Percentiles rank a stretch among this genome's conserved stretches.
phyloP scores from a whole-genome alignment of 179 eudicot species.

The Gypsophila paniculata region DNA sequence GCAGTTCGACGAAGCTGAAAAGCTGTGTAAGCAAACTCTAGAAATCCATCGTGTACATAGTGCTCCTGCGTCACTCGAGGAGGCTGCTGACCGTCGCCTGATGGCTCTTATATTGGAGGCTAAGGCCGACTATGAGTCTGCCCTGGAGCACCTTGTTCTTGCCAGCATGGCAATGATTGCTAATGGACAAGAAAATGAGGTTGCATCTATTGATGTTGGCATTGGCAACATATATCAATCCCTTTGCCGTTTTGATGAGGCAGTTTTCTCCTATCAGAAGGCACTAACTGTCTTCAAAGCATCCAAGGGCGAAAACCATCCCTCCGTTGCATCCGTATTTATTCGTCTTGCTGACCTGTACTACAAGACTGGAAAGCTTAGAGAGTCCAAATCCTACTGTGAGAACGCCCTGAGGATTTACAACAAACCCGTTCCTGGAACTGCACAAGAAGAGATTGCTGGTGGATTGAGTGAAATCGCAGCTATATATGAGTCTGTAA shows the following conservation, averaged over 20 bases:
- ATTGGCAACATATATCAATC: constrained; percentile 86
- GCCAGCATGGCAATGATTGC: constrained; percentile 99
- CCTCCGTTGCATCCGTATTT: constrained; percentile 88
- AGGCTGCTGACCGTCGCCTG: constrained; percentile 93
- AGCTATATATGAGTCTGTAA: constrained; percentile 79
- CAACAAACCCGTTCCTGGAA: constrained; percentile 96
- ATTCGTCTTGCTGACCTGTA: constrained; percentile 86
- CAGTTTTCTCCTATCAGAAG: constrained; percentile 93
- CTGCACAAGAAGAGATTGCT: constrained; percentile 79
- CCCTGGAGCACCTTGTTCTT: constrained; percentile 93
- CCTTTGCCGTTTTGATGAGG: constrained; percentile 83
- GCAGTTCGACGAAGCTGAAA: constrained; percentile 95
- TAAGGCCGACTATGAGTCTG: constrained; percentile 81
- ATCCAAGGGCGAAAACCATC: constrained; percentile 94
- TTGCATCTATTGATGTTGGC: constrained; percentile 86
- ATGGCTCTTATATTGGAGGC: constrained; percentile 99
- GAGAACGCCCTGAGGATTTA: constrained; percentile 90
- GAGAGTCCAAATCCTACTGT: constrained; percentile 90
- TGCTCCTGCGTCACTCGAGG: constrained; percentile 92
- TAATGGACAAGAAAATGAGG: constrained; percentile 90
- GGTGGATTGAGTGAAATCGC: constrained; percentile 85
- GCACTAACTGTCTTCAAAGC: constrained; percentile 95
- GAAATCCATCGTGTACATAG: constrained; percentile 90
- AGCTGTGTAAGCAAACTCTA: constrained; percentile 72
- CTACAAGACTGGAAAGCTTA: constrained; percentile 84